Percentiles rank a stretch among this genome's conserved stretches.
Conservation (phyloP, 768 basidiomycete genomes). For the Boletus edulis region DNA sequence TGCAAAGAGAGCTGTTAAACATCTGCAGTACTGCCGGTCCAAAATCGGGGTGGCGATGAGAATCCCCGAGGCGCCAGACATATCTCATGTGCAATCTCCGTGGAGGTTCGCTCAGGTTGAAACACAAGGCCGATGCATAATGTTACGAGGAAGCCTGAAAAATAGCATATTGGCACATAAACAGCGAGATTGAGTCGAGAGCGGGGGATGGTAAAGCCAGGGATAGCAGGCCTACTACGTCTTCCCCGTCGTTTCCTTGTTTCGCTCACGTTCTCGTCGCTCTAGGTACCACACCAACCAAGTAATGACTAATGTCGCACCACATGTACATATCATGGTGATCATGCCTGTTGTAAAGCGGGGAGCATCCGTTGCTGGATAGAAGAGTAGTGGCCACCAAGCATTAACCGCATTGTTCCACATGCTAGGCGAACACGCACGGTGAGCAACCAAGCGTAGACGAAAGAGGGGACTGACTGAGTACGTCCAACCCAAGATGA, state of each 20-base stretch:
- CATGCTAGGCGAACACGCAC: slow-evolving; percentile 40
- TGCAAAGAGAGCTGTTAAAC: too few relatives aligned
- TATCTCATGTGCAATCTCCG: background rate
- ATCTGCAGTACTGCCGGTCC: too few relatives aligned
- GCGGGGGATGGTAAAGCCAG: background rate
- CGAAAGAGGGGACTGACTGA: slow-evolving; percentile 13
- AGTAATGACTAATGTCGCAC: slow-evolving; percentile 55
- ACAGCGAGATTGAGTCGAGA: too few relatives aligned
- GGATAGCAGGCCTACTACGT: background rate
- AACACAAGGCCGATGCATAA: too few relatives aligned
- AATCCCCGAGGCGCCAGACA: too few relatives aligned
- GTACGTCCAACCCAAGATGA: slow-evolving; percentile 36
- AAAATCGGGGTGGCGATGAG: too few relatives aligned
- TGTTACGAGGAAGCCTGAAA: too few relatives aligned
- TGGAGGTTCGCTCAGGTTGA: background rate
- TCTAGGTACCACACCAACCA: slow-evolving; percentile 58
- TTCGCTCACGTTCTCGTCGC: slow-evolving; percentile 28
- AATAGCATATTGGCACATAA: too few relatives aligned
- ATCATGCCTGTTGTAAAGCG: slow-evolving; percentile 66
- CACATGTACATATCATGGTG: slow-evolving; percentile 58
- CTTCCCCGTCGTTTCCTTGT: background rate
- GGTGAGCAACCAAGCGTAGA: background rate
- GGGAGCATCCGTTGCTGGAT: slow-evolving; percentile 72
- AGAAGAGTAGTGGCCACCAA: slow-evolving; percentile 71
- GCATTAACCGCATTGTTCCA: slow-evolving; percentile 69